Conservation (phyloP, 2,329 filamentous ascomycete genomes). For the Aspergillus sp. region DNA sequence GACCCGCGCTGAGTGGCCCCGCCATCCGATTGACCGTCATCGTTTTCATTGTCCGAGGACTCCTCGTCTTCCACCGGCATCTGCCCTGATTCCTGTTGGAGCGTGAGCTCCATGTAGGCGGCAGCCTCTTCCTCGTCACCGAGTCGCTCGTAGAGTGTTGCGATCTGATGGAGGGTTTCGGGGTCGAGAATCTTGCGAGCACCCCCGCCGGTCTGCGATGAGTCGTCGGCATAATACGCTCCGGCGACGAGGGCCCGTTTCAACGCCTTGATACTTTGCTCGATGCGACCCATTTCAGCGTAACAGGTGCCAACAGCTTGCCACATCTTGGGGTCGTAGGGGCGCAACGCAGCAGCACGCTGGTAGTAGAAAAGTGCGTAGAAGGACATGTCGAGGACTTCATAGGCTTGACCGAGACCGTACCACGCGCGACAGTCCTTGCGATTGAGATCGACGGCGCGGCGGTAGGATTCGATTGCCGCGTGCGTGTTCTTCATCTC, state of each 20-base stretch:
- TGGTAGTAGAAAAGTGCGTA: conserved; percentile 99
- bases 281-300: conserved; percentile 79
- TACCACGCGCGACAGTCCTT: conserved; percentile 99
- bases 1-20: conserved; percentile 40
- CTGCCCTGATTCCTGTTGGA: conserved; percentile 84
- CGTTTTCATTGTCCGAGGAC: conserved; percentile 33
- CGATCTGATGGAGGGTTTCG: conserved; percentile 87
- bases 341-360: conserved; percentile 85
- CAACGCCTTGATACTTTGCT: conserved; percentile 91
- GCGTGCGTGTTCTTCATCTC: conserved; percentile 98
- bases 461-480: conserved; percentile 92
- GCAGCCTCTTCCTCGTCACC: conserved; percentile 77
- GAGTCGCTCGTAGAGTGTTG: conserved; percentile 79
- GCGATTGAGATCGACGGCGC: conserved; percentile 92
- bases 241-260: conserved; percentile 89
- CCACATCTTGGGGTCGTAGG: conserved; percentile 99
- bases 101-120: conserved; percentile 91
- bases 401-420: conserved; percentile 92
- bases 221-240: conserved; percentile 66
- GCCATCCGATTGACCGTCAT: conserved; percentile 32
- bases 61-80: conserved; percentile 37
- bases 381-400: conserved; percentile 95
- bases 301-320: conserved; percentile 91
- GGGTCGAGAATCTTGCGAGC: conserved; percentile 72
- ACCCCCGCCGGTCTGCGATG: conserved; percentile 19